Conservation (phyloP, 768 basidiomycete genomes). For the Lyophyllum shimeji region DNA sequence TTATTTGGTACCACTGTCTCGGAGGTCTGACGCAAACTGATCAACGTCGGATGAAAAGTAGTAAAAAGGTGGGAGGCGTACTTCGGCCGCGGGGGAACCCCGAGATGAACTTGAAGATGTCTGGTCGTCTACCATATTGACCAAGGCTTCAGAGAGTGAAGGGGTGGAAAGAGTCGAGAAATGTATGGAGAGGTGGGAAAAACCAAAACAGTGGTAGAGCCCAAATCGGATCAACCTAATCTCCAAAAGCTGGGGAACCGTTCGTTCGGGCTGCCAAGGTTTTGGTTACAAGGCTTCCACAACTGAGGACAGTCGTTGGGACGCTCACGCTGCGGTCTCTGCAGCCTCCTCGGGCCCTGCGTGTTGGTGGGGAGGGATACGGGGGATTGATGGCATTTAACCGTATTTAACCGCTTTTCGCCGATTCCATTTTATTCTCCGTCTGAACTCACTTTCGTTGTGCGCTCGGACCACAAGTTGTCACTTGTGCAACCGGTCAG, state of each 20-base stretch:
- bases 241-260: constrained; percentile 28
- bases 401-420: constrained; percentile 15
- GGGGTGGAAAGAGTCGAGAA: constrained; percentile 24
- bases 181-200: constrained; percentile 26
- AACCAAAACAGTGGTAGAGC: constrained; percentile 40
- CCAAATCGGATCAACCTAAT: constrained; percentile 39
- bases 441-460: constrained; percentile 15
- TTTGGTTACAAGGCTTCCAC: constrained; percentile 25
- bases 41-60: constrained; percentile 7
- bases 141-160: constrained; percentile 23
- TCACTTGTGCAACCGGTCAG: no score
- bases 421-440: constrained; percentile 22
- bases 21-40: constrained; percentile 35
- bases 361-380: constrained; percentile 1
- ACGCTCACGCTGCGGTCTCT: neutral
- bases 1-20: constrained; percentile 52
- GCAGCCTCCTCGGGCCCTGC: neutral
- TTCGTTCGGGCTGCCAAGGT: constrained; percentile 19
- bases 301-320: neutral
- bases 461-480: constrained; percentile 20
- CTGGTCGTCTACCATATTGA: constrained; percentile 33
- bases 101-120: constrained; percentile 29
- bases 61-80: constrained; percentile 20
- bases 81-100: constrained; percentile 22
- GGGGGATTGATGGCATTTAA: constrained; percentile 7